These are phyloP conservation scores for Medicago lupulina DNA, from an alignment of 306 rosid species.

Conservation along the genomic window DNA sequence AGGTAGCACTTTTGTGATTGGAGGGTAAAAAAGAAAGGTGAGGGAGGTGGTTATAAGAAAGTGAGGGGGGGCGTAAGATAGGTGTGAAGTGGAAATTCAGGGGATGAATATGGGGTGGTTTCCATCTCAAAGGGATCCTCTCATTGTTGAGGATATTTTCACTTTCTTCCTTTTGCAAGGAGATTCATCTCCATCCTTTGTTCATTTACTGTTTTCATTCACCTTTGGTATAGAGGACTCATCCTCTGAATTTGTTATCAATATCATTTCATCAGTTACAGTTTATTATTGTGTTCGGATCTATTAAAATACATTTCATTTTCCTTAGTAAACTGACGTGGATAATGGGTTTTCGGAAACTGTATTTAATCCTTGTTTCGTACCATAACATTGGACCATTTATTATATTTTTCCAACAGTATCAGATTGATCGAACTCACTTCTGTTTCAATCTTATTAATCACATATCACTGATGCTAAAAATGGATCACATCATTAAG, in stretches of 20 bases:
- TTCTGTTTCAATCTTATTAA: slow-evolving; percentile 27
- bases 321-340: not conserved
- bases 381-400: slow-evolving; percentile 16
- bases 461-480: not conserved
- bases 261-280: not conserved
- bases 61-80: too few species aligned
- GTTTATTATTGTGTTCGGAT: not conserved
- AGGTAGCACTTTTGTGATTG: not conserved
- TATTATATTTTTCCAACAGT: slow-evolving; percentile 27
- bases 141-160: not conserved
- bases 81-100: not conserved
- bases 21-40: not conserved
- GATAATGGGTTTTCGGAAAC: not conserved
- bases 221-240: not conserved
- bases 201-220: not conserved
- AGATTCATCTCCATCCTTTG: not conserved
- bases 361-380: slow-evolving; percentile 15
- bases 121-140: not conserved
- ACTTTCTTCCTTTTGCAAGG: not conserved
- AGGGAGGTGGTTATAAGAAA: not conserved
- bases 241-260: not conserved
- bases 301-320: not conserved
- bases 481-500: slow-evolving; percentile 18
- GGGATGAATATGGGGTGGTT: not conserved
- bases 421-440: slow-evolving; percentile 33